Evolutionary conservation across 1,139 yeast species (phyloP).

Genomic region (Blastobotrys elegans): DNA sequence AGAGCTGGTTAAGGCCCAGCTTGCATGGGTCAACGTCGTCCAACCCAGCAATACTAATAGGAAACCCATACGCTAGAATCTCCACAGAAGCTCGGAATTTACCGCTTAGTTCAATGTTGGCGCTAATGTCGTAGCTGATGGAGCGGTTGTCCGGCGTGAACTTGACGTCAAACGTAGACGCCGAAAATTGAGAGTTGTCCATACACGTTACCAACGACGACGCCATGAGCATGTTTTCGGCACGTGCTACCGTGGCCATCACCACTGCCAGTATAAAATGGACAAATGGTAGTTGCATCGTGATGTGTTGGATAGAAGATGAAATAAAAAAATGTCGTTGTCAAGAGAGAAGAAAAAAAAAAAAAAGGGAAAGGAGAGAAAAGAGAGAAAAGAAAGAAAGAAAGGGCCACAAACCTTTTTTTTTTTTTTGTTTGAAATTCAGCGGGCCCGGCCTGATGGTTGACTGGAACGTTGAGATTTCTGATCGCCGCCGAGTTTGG

Average conservation of each 20-base stretch:
- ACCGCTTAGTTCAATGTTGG: slow-evolving; percentile 71
- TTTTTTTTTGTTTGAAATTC: not conserved
- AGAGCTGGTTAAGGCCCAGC: slow-evolving; percentile 45
- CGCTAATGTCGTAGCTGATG: slow-evolving; percentile 65
- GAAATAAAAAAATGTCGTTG: not conserved
- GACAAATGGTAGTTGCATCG: not conserved
- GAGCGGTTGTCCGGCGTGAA: slow-evolving; percentile 64
- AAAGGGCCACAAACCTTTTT: not conserved
- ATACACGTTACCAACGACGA: slow-evolving; percentile 80
- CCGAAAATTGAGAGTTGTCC: slow-evolving; percentile 81
- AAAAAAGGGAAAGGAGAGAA: not conserved
- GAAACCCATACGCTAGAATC: slow-evolving; percentile 79
- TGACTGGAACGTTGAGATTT: no score
- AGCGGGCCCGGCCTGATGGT: no score
- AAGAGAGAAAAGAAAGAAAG: not conserved
- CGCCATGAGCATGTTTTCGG: slow-evolving; percentile 28
- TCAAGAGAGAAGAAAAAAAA: not conserved
- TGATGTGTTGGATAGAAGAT: not conserved
- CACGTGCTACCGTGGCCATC: not conserved
- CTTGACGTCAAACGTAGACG: slow-evolving; percentile 71
- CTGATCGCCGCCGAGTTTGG: no score
- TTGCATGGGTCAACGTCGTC: slow-evolving; percentile 63
- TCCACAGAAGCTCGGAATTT: slow-evolving; percentile 65
- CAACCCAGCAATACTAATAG: slow-evolving; percentile 32
- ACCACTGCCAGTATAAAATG: not conserved